Percentiles rank a stretch among this genome's conserved stretches.
These are phyloP conservation scores for Pestalotiopsis sp. DNA, from an alignment of 2,329 filamentous ascomycete genomes.

Conservation along the genomic window DNA sequence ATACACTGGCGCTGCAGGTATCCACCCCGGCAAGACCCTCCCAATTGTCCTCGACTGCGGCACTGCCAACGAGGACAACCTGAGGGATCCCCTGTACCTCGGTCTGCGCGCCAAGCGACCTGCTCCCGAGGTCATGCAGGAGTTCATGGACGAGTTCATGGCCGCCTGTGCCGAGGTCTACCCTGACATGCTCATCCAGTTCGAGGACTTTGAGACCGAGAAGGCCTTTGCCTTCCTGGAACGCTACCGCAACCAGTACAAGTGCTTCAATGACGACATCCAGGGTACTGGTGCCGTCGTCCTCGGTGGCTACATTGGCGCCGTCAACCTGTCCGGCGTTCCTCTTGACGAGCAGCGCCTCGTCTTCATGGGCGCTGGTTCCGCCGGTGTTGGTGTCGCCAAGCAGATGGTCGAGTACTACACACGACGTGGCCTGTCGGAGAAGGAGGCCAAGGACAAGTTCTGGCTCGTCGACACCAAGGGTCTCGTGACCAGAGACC, in stretches of 20 bases:
- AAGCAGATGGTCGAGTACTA: constrained; percentile 99
- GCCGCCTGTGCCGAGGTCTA: constrained; percentile 77
- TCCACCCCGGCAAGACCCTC: constrained; percentile 83
- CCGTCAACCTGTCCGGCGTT: constrained; percentile 82
- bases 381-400: constrained; percentile 93
- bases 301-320: constrained; percentile 67
- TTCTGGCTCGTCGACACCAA: constrained; percentile 99
- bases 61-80: constrained; percentile 67
- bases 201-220: constrained; percentile 92
- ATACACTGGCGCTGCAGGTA: constrained; percentile 94
- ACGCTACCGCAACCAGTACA: constrained; percentile 84
- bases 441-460: constrained; percentile 84
- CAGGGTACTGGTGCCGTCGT: constrained; percentile 97
- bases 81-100: constrained; percentile 79
- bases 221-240: constrained; percentile 91
- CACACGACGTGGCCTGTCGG: constrained; percentile 85
- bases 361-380: constrained; percentile 95
- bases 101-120: constrained; percentile 85
- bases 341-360: constrained; percentile 88
- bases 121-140: constrained; percentile 75
- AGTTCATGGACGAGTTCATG: constrained; percentile 99
- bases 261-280: constrained; percentile 98
- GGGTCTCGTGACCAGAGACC: constrained; percentile 90
- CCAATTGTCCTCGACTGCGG: constrained; percentile 70
- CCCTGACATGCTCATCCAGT: constrained; percentile 77